Base-by-base conservation (phyloP, 345 rosid species). In the Eucalyptus paniculata region DNA sequence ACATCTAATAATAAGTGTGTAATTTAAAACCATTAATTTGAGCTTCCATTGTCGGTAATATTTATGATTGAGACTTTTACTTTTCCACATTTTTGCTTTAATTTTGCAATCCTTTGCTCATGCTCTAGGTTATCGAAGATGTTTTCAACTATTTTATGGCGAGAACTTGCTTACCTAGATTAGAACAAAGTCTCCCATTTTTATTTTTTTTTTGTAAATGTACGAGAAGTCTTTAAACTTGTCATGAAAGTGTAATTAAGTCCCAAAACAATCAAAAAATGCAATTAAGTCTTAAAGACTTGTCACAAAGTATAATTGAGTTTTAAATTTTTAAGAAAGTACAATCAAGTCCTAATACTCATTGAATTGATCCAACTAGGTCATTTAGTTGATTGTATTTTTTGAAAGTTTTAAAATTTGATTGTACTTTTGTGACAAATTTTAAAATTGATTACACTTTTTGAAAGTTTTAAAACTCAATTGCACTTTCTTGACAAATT, bases 21-120 rank as follows among this genome's bases (percentile, higher is more conserved):
- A 53, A 18, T 53, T 53, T 53, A 53, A 53, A 19, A 53, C 0
- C 24, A 53, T 5, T 53, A 19, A 53, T 19, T 53, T 53, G 56
- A 53, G 0, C 10, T 53, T 53, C 2, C 56, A 53, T 53, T 53
- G 24, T 53, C 1, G 0, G 1, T 53, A 53, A 53, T 19, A 19
- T 53, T 19, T 19, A 53, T 53, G 9, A 53, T 0, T 1, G 2
- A 53, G 56, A 53, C 2, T 53, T 53, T 1, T 53, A 56, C 30
- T 56, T 56, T 56, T 56, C 1, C 1, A 23, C 6, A 10, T 23
- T 56, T 54, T 56, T 23, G 28, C 62, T 56, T 56, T 56, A 24
- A 3, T 56, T 24, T 56, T 56, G 30, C 13, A 2, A 6, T 56
- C 62, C 12, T 56, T 9, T 56, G 62, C 62, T 56, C 62, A 56